Percentiles rank a stretch among this genome's conserved stretches.
phyloP scores from a whole-genome alignment of 2,329 filamentous ascomycete genomes.

The Colletotrichum horii region DNA sequence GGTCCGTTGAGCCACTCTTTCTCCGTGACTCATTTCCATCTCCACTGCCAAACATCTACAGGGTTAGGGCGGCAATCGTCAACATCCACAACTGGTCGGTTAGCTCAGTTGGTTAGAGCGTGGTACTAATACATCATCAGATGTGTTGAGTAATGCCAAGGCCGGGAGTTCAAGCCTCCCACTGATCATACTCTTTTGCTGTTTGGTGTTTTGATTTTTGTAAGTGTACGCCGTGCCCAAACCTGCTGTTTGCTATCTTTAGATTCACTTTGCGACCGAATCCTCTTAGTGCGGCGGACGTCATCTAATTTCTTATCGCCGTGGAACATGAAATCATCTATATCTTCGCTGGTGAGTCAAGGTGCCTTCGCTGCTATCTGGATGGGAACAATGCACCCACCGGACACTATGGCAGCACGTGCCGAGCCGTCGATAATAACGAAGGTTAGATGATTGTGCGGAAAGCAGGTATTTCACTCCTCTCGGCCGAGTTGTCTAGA shows the following conservation, averaged over 20 bases:
- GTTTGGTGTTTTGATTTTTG: neutral
- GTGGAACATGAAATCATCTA: neutral
- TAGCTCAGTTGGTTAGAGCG: conserved; percentile 23
- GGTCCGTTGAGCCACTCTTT: neutral
- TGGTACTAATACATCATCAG: conserved; percentile 20
- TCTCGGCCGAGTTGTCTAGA: neutral
- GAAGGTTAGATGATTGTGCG: neutral
- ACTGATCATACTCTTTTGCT: conserved; percentile 12
- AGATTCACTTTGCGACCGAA: neutral
- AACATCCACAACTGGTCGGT: conserved; percentile 1
- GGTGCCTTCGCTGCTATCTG: neutral
- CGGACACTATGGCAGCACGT: neutral
- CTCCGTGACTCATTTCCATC: conserved; percentile 1
- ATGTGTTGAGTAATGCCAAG: conserved; percentile 19
- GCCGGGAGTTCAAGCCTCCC: conserved; percentile 22
- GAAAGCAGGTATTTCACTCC: neutral
- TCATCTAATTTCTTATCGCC: neutral
- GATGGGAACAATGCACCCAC: neutral
- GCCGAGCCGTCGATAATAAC: neutral
- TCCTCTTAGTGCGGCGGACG: neutral
- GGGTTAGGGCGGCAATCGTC: accelerated
- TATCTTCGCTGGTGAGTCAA: neutral
- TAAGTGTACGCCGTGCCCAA: neutral
- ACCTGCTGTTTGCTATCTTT: neutral
- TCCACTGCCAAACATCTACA: neutral